Percentiles rank a stretch among this genome's conserved stretches.
Evolutionary conservation across 1,284 basidiomycete genomes (phyloP).

Genomic region (Earliella scabrosa): DNA sequence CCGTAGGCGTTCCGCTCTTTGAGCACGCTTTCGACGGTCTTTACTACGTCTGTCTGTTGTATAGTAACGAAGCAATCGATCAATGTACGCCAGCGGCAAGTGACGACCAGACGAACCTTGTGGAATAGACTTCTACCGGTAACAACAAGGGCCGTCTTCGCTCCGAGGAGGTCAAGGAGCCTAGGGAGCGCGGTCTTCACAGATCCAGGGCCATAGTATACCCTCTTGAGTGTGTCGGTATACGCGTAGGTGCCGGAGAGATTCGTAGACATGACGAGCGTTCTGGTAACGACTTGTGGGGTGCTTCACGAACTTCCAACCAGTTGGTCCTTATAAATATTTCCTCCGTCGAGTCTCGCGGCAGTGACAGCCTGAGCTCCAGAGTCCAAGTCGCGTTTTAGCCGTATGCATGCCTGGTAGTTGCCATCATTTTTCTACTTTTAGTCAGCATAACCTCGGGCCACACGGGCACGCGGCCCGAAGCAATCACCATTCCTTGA

Average conservation of each 20-base stretch:
- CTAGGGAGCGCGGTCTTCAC: conserved; percentile 63
- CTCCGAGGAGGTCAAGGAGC: conserved; percentile 55
- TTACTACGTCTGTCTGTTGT: conserved; percentile 66
- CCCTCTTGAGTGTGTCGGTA: conserved; percentile 64
- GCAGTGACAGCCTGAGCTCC: too few species aligned
- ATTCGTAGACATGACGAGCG: conserved; percentile 5
- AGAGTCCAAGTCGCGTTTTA: too few species aligned
- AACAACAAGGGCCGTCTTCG: conserved; percentile 67
- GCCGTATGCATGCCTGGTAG: too few species aligned
- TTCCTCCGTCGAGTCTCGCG: neutral
- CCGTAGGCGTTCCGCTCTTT: conserved; percentile 60
- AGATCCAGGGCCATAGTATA: conserved; percentile 73
- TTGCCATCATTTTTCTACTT: too few species aligned
- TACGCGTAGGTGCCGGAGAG: conserved; percentile 61
- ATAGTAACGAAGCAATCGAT: neutral
- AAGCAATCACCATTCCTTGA: too few species aligned
- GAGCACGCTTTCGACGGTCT: conserved; percentile 59
- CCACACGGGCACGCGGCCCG: too few species aligned
- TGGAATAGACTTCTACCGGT: conserved; percentile 71
- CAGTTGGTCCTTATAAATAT: too few species aligned
- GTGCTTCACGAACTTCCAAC: too few species aligned
- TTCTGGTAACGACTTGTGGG: too few species aligned
- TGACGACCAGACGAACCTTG: conserved; percentile 49
- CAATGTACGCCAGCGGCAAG: too few species aligned
- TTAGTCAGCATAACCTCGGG: too few species aligned